These are phyloP conservation scores for Phytophthora constricta DNA, from an alignment of 352 stramenopile genomes.

Conservation along the genomic window DNA sequence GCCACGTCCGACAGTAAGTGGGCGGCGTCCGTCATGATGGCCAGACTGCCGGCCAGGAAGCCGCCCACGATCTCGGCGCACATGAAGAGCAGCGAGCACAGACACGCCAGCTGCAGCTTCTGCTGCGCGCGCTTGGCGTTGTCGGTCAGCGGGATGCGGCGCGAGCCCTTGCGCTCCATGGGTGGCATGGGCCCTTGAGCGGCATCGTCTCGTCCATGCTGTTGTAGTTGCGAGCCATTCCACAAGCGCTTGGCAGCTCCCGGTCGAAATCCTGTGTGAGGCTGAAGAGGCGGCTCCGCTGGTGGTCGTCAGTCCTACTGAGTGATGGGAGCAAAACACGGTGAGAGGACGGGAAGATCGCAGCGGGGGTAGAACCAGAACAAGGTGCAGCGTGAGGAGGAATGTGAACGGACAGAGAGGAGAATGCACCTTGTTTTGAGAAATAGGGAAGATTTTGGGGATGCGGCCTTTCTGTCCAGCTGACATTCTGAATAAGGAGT, in stretches of 20 bases:
- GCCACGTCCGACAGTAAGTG: conserved; percentile 79
- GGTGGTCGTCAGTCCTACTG: conserved; percentile 11
- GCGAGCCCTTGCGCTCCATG: conserved; percentile 32
- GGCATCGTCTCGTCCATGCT: conserved; percentile 63
- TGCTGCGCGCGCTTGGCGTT: conserved; percentile 61
- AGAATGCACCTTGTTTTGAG: too few relatives aligned
- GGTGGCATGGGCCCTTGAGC: conserved; percentile 43
- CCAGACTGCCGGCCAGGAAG: conserved; percentile 92
- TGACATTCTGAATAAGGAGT: not conserved
- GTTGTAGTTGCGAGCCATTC: conserved; percentile 48
- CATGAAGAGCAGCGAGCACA: conserved; percentile 94
- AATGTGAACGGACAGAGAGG: too few relatives aligned
- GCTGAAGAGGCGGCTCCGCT: not conserved
- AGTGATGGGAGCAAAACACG: too few relatives aligned
- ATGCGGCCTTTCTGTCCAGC: too few relatives aligned
- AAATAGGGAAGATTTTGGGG: too few relatives aligned
- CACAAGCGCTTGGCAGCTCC: not conserved
- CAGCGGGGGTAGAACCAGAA: too few relatives aligned
- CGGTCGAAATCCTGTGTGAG: conserved; percentile 31
- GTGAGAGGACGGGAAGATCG: too few relatives aligned
- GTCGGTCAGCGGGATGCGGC: conserved; percentile 65
- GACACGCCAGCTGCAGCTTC: conserved; percentile 70
- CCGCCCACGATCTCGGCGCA: conserved; percentile 95
- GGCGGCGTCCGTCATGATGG: conserved; percentile 93
- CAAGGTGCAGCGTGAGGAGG: too few relatives aligned